These are phyloP conservation scores for Suhomyces panamericanus DNA, from an alignment of 1,139 yeast genomes.

Conservation along the genomic window DNA sequence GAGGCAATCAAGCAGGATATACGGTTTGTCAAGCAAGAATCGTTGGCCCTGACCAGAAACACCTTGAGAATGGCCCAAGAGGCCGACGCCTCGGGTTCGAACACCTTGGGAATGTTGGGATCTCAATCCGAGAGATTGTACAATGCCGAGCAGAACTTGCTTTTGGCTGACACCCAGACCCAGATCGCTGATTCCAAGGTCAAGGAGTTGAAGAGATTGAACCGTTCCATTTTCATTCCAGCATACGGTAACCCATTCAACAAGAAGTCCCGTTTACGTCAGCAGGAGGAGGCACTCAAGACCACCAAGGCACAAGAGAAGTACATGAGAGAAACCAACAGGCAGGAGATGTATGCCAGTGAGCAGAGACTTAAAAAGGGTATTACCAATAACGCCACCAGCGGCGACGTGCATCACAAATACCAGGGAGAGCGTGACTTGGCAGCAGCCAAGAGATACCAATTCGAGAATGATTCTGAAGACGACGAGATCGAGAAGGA, in stretches of 20 bases:
- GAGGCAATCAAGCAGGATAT: conserved; percentile 85
- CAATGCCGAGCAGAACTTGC: conserved; percentile 73
- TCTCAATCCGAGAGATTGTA: conserved; percentile 85
- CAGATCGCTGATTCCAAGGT: conserved; percentile 83
- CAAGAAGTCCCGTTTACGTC: conserved; percentile 71
- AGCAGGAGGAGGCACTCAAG: conserved; percentile 71
- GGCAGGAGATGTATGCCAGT: conserved; percentile 47
- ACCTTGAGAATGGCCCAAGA: conserved; percentile 86
- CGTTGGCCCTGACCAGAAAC: conserved; percentile 82
- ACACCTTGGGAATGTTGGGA: conserved; percentile 89
- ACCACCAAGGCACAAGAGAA: conserved; percentile 66
- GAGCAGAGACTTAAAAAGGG: conserved; percentile 49
- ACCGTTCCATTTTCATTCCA: conserved; percentile 81
- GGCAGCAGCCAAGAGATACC: conserved; percentile 49
- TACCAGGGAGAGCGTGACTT: conserved; percentile 52
- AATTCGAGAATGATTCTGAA: conserved; percentile 55
- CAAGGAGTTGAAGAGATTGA: conserved; percentile 72
- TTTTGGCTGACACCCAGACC: conserved; percentile 79
- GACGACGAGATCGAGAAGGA: conserved; percentile 64
- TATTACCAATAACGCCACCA: conserved; percentile 39
- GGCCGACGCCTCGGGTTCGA: conserved; percentile 88
- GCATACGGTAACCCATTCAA: conserved; percentile 86
- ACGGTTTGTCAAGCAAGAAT: conserved; percentile 82
- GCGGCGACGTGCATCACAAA: conserved; percentile 44
- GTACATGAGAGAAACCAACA: conserved; percentile 43